Base-by-base conservation (phyloP, 495 filamentous ascomycete genomes). In the Amphirosellinia nigrospora region DNA sequence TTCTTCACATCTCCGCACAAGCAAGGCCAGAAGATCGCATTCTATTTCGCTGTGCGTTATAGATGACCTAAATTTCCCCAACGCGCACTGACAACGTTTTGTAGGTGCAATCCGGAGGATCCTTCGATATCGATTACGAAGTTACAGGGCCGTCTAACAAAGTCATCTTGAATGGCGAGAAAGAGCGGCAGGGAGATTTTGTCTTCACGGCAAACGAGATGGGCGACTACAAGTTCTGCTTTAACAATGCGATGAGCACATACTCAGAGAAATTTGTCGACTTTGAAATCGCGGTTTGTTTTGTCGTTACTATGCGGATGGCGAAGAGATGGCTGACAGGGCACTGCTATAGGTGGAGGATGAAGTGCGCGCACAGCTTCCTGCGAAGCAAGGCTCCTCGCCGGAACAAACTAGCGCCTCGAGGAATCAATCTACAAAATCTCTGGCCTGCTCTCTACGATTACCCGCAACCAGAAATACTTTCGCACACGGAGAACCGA, bases 401-500 rank as follows among this genome's bases (percentile, higher is more conserved):
- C 92, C 95, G 50, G 96, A 99, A 81, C 96, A 99, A 77, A 94
- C 95, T 15, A 89, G 89, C 58, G 91, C 88, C 87, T 99, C 41
- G 96, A 98, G 78, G 96, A 99, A 83, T 96, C 94, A 13, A 92
- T 98, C 78, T 92, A 93, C 86, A 98, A 98, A 83, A 84, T 99
- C 62, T 98, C 95, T 7, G 89, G 92, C 62, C 93, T 96, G 76
- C 83, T 99, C 45, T 97, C 94, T n/a, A 98, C 95, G 65, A 95
- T 99, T 78, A 93, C 93, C 21, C 90, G 96, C 58, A 97, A 97
- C 84, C 96, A 99, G 79, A 98, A 98, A 79, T 98, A 98, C 83
- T 99, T 99, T 90, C 92, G 96, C 39, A 99, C 96, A 2, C 89
- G 96, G 96, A 99, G 85, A 98, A 99, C 85, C 89, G 96, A 56